These are phyloP conservation scores for Taxillus chinensis DNA, from an alignment of 164 flowering plant genomes.

Conservation along the genomic window DNA sequence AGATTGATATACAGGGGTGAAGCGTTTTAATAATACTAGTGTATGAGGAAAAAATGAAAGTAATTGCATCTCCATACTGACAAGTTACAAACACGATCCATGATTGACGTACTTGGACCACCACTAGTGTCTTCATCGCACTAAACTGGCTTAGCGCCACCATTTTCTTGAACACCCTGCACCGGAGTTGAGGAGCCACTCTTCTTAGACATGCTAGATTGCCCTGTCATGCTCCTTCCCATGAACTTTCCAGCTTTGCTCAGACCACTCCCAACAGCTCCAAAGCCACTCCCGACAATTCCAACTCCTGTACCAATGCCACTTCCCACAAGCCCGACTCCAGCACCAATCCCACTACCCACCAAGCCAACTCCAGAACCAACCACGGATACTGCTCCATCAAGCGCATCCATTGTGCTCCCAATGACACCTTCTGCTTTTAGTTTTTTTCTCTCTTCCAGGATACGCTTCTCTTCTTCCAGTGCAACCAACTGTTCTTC, in stretches of 20 bases:
- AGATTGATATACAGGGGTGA: too few relatives aligned
- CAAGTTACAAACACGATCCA: too few relatives aligned
- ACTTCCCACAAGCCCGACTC: constrained; percentile 57
- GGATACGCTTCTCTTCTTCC: constrained; percentile 76
- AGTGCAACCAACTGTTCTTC: constrained; percentile 80
- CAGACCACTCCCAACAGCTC: constrained; percentile 60
- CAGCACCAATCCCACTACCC: constrained; percentile 48
- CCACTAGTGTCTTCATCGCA: not conserved
- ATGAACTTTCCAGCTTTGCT: constrained; percentile 85
- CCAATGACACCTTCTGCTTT: constrained; percentile 82
- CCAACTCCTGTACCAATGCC: constrained; percentile 29
- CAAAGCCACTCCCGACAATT: constrained; percentile 15
- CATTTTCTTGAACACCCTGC: constrained; percentile 44
- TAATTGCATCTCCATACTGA: too few relatives aligned
- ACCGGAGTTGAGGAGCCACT: constrained; percentile 57
- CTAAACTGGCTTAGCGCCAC: constrained; percentile 42
- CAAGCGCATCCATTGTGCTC: constrained; percentile 94
- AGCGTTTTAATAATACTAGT: too few relatives aligned
- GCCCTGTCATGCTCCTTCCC: constrained; percentile 78
- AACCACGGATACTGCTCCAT: constrained; percentile 60
- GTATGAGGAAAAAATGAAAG: too few relatives aligned
- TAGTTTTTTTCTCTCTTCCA: constrained; percentile 69
- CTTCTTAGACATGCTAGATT: constrained; percentile 33
- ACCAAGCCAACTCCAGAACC: constrained; percentile 43
- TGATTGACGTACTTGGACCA: too few relatives aligned